Percentiles rank a stretch among this genome's conserved stretches.
Evolutionary conservation across 2,329 filamentous ascomycete genomes (phyloP).

Genomic region (Fusarium incarnatum): DNA sequence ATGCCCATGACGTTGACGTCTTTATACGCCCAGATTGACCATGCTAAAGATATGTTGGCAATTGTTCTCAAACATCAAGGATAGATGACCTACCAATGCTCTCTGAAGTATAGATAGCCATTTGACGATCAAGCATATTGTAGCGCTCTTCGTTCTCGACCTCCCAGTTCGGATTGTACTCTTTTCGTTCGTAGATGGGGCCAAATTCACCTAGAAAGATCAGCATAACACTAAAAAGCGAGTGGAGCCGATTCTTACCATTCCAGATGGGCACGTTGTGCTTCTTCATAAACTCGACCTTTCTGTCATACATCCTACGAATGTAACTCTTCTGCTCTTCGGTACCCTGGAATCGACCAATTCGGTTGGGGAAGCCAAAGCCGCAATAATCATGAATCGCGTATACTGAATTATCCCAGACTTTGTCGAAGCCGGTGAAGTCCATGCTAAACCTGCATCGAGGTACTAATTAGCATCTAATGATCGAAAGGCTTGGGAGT

Average conservation of each 20-base stretch:
- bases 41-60: constrained; percentile 49
- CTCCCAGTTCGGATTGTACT: constrained; percentile 46
- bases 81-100: constrained; percentile 27
- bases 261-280: constrained; percentile 59
- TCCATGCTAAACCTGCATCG: constrained; percentile 45
- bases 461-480: fast-evolving
- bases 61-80: not conserved
- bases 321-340: constrained; percentile 52
- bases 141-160: constrained; percentile 53
- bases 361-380: constrained; percentile 60
- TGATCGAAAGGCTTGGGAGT: too few species aligned
- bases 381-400: constrained; percentile 65
- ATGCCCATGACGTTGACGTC: constrained; percentile 67
- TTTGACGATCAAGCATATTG: constrained; percentile 55
- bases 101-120: constrained; percentile 50
- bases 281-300: constrained; percentile 57
- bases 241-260: too few species aligned
- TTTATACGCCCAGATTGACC: constrained; percentile 71
- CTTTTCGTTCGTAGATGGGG: constrained; percentile 58
- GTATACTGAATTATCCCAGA: constrained; percentile 62
- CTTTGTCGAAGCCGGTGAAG: constrained; percentile 48
- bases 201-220: constrained; percentile 58
- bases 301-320: constrained; percentile 52
- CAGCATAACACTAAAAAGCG: fast-evolving
- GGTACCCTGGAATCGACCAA: constrained; percentile 54